phyloP scores from a whole-genome alignment of 2,329 filamentous ascomycete species.

The Penicillium sp. region DNA sequence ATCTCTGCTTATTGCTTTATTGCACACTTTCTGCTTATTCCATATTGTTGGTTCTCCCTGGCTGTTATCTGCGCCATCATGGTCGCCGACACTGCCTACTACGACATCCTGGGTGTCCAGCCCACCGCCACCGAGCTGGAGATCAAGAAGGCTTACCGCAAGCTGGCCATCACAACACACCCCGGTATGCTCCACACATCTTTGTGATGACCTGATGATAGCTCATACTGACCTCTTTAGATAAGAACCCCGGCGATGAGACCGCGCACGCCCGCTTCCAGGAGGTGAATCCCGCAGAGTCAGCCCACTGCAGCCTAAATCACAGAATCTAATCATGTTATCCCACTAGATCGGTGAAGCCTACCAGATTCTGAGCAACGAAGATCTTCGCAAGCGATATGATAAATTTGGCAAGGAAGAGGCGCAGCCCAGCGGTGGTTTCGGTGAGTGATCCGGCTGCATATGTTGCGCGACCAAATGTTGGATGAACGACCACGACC shows the following conservation, averaged over 20 bases:
- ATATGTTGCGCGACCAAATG: too few relatives aligned
- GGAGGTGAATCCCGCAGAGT: too few relatives aligned
- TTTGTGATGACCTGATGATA: not conserved
- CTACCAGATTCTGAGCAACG: conserved; percentile 80
- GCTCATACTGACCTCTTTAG: conserved; percentile 48
- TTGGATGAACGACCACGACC: not conserved
- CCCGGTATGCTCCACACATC: conserved; percentile 61
- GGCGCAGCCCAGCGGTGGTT: conserved; percentile 86
- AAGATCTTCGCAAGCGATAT: conserved; percentile 85
- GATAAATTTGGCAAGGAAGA: conserved; percentile 97
- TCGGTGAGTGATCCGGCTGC: conserved; percentile 68
- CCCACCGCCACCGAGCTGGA: conserved; percentile 86
- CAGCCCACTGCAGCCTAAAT: not conserved
- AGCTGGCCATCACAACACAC: conserved; percentile 90
- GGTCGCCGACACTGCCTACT: conserved; percentile 88
- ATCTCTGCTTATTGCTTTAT: too few relatives aligned
- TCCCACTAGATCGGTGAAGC: conserved; percentile 65
- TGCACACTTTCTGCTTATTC: too few relatives aligned
- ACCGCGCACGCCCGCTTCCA: conserved; percentile 95
- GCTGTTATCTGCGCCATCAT: conserved; percentile 51
- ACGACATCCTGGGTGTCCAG: conserved; percentile 82
- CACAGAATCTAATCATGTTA: not conserved
- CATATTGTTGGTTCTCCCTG: not conserved
- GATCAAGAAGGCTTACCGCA: conserved; percentile 97
- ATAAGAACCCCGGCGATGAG: conserved; percentile 97